Conservation (phyloP, 352 stramenopile genomes). For the Phytophthora megakarya region DNA sequence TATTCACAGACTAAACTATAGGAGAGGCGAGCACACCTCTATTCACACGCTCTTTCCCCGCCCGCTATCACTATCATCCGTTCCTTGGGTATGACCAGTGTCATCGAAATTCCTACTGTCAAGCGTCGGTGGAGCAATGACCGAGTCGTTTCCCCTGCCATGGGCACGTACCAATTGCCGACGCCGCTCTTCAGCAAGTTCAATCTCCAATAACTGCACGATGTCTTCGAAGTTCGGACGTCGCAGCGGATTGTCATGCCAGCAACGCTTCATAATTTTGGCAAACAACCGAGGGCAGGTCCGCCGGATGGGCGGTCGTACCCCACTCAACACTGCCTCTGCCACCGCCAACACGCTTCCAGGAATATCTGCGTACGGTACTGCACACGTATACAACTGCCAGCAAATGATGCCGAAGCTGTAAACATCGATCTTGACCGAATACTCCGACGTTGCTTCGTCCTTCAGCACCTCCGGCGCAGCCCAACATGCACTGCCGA, state of each 20-base stretch:
- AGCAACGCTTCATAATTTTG: slow-evolving; percentile 86
- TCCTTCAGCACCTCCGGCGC: slow-evolving; percentile 77
- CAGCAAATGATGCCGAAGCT: slow-evolving; percentile 88
- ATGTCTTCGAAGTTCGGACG: slow-evolving; percentile 81
- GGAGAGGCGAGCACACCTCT: slow-evolving; percentile 26
- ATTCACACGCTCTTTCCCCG: slow-evolving; percentile 21
- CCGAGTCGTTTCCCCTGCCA: slow-evolving; percentile 24
- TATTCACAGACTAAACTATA: slow-evolving; percentile 35
- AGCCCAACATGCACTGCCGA: slow-evolving; percentile 82
- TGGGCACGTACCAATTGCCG: slow-evolving; percentile 30
- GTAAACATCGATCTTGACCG: slow-evolving; percentile 86
- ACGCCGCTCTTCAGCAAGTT: slow-evolving; percentile 58
- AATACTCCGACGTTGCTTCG: slow-evolving; percentile 71
- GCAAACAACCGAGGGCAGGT: slow-evolving; percentile 69
- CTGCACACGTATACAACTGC: slow-evolving; percentile 76
- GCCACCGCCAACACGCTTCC: slow-evolving; percentile 73
- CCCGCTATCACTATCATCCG: slow-evolving; percentile 10
- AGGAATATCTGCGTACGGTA: slow-evolving; percentile 79
- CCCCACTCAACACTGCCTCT: slow-evolving; percentile 71
- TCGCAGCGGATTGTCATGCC: slow-evolving; percentile 72
- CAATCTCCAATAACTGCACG: slow-evolving; percentile 75
- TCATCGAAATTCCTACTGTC: slow-evolving; percentile 30
- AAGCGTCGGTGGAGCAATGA: slow-evolving; percentile 25
- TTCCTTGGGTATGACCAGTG: slow-evolving; percentile 14
- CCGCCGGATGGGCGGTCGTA: slow-evolving; percentile 63